phyloP scores from a whole-genome alignment of 1,284 basidiomycete genomes.

The Microbotryum saponariae region DNA sequence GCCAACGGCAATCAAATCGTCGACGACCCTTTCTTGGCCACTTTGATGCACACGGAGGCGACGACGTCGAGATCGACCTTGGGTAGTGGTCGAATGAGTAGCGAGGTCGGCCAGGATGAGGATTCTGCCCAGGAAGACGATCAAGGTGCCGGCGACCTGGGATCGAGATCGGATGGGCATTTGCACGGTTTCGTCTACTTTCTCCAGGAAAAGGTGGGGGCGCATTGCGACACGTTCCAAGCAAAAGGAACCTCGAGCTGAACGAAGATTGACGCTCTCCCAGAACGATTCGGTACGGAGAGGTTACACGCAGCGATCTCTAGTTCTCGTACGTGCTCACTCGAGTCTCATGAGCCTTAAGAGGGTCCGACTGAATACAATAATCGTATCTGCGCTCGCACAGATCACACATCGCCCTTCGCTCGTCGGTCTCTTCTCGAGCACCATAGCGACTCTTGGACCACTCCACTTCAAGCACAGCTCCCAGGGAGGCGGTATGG shows the following conservation, averaged over 20 bases:
- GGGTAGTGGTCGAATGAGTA: background rate
- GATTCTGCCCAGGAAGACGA: conserved; percentile 41
- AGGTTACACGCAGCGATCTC: conserved; percentile 64
- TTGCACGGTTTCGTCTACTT: conserved; percentile 67
- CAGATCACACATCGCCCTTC: conserved; percentile 63
- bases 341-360: too few species aligned
- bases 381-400: background rate
- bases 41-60: too few species aligned
- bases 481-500: conserved; percentile 56
- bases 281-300: conserved; percentile 59
- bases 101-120: background rate
- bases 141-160: conserved; percentile 38
- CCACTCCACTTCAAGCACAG: conserved; percentile 62
- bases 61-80: too few species aligned
- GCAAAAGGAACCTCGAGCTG: too few species aligned
- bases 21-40: too few species aligned
- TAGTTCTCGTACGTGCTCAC: conserved; percentile 15
- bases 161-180: conserved; percentile 52
- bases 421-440: conserved; percentile 67
- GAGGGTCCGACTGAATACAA: background rate
- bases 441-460: conserved; percentile 62
- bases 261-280: too few species aligned
- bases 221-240: too few species aligned
- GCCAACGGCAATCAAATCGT: too few species aligned
- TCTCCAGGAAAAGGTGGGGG: conserved; percentile 22